These are phyloP conservation scores for Geoglossum cookeanum DNA, from an alignment of 2,329 filamentous ascomycete species.

Conservation along the genomic window DNA sequence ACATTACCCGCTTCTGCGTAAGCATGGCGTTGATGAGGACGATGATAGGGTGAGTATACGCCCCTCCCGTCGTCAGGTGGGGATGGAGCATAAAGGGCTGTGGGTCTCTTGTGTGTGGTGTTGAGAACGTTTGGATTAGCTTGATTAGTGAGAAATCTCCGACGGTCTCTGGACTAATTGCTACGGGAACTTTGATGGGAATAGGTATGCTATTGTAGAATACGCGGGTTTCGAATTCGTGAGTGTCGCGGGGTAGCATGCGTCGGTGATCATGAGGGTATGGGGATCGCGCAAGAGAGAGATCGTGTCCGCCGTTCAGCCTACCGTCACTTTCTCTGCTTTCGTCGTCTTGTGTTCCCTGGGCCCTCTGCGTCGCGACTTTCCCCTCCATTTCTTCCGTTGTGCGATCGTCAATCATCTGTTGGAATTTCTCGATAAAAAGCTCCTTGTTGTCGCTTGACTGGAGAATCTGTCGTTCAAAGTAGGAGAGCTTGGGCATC, in stretches of 20 bases:
- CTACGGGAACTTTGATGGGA: slow-evolving; percentile 88
- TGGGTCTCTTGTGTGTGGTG: slow-evolving; percentile 60
- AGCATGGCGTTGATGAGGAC: slow-evolving; percentile 86
- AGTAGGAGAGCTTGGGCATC: slow-evolving; percentile 65
- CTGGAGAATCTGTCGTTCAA: slow-evolving; percentile 75
- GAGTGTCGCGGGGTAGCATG: slow-evolving; percentile 74
- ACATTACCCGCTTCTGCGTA: slow-evolving; percentile 91
- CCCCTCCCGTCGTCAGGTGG: slow-evolving; percentile 81
- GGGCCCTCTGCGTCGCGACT: slow-evolving; percentile 5
- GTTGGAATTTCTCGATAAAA: slow-evolving; percentile 93
- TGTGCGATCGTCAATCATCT: slow-evolving; percentile 72
- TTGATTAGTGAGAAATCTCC: slow-evolving; percentile 97
- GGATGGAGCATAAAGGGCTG: slow-evolving; percentile 75
- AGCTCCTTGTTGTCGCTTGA: slow-evolving; percentile 87
- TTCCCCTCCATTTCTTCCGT: slow-evolving; percentile 35
- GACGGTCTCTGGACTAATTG: slow-evolving; percentile 84
- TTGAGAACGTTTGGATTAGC: slow-evolving; percentile 84
- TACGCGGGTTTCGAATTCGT: slow-evolving; percentile 92
- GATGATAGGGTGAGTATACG: slow-evolving; percentile 82
- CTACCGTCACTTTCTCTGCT: slow-evolving; percentile 31
- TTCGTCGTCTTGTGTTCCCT: slow-evolving; percentile 1
- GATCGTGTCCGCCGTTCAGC: slow-evolving; percentile 40
- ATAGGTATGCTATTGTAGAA: slow-evolving; percentile 94
- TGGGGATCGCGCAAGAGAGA: slow-evolving; percentile 18
- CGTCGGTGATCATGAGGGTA: slow-evolving; percentile 32